Percentiles rank a stretch among this genome's conserved stretches.
phyloP scores from a whole-genome alignment of 805 yeast species.

The Zygotorulaspora danielsina region DNA sequence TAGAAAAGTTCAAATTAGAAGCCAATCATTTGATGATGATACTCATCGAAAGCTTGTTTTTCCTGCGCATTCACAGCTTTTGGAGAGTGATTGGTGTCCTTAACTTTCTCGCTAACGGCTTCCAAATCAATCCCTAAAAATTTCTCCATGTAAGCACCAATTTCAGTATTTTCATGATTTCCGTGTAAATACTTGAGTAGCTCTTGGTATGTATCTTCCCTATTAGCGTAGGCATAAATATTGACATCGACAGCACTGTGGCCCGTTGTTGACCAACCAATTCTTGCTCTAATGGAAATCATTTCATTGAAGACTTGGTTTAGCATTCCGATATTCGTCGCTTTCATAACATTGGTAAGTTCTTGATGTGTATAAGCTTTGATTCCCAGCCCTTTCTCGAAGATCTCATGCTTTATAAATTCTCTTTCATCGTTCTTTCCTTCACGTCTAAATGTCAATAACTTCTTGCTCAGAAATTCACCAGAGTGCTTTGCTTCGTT shows the following conservation, averaged over 20 bases:
- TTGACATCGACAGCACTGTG: conserved; percentile 96
- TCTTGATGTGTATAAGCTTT: conserved; percentile 54
- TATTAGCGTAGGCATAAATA: conserved; percentile 74
- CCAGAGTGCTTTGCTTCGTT: conserved; percentile 71
- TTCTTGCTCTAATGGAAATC: conserved; percentile 75
- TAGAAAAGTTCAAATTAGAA: no score
- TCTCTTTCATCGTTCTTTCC: conserved; percentile 29
- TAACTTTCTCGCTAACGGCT: conserved; percentile 46
- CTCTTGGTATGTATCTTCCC: conserved; percentile 40
- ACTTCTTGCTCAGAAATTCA: conserved; percentile 54
- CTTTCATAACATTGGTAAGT: conserved; percentile 40
- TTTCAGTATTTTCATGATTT: conserved; percentile 80
- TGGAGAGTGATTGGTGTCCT: conserved; percentile 46
- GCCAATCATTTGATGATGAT: conserved; percentile 15
- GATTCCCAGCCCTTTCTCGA: conserved; percentile 66
- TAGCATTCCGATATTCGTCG: conserved; percentile 27
- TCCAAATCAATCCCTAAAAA: conserved; percentile 46
- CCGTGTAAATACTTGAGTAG: conserved; percentile 56
- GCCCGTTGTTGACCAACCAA: conserved; percentile 97
- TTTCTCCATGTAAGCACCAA: conserved; percentile 67
- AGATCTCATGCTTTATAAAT: conserved; percentile 50
- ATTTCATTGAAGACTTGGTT: conserved; percentile 58
- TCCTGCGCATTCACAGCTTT: conserved; percentile 11
- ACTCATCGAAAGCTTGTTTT: conserved; percentile 14
- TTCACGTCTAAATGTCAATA: conserved; percentile 37